Base-by-base conservation (phyloP, 1,284 basidiomycete species). In the Anthracocystis panici-leucophaei region DNA sequence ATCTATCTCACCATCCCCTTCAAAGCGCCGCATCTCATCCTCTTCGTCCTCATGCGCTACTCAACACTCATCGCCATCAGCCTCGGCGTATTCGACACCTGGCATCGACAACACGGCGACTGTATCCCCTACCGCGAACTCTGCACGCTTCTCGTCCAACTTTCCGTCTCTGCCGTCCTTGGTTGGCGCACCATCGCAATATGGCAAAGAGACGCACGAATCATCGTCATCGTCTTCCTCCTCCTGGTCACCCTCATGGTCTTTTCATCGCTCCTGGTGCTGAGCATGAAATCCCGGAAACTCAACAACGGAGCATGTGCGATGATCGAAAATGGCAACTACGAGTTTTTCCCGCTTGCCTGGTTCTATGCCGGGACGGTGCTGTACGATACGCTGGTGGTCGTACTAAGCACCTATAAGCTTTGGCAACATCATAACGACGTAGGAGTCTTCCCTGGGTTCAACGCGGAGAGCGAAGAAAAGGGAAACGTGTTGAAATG, bases 181-280 rank as follows among this genome's bases (percentile, higher is more conserved):
- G 73, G 66, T 0, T 81, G 80, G 80, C 70, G 80, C 27, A 78
- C 80, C 11, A 57, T 77, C 23, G 80, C 79, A 3, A 82, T 82
- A 21, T 82, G 80, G 80, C 67, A 77, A 18, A 66, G 67, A 27
- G 65, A 72, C 31, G 64, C 64, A 11, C 65, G 73, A 9, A 74
- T 82, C 48, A 49, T 75, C 27, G 59, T 75, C 31, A 62, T 75
- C 29, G 54, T 81, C 21, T 33, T 46, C 9, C 51, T 63, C 1
- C 69, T 82, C 12, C 60, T 71, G 11, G 29, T 59, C 27, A 55
- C 61, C 14, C 56, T 81, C 27, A 68, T 80, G 64, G 66, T 58
- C 14, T 56, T 69, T 20, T 75, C 64, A 11, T 53, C 77, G n/a
- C 62, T 69, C 18, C 57, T 81, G 25, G 59, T 79, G 31, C 77